Conservation (phyloP, 352 stramenopile genomes). For the Phytophthora cajani region DNA sequence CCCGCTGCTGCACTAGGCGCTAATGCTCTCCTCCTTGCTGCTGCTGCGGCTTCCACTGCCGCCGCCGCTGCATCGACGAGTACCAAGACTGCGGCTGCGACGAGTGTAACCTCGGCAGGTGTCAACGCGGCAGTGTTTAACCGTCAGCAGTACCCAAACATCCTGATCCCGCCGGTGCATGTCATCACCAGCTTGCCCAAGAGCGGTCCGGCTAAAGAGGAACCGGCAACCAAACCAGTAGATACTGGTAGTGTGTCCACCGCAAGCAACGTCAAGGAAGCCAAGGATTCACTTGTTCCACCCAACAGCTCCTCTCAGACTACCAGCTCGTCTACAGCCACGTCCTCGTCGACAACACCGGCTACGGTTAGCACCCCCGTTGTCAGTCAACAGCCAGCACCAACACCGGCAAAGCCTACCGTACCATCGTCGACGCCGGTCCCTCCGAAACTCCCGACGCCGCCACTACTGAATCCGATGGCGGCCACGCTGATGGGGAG, state of each 20-base stretch:
- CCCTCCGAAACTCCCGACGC: conserved; percentile 13
- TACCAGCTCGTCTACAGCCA: neutral
- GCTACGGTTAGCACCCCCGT: conserved; percentile 4
- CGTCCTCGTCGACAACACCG: neutral
- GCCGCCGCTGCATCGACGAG: conserved; percentile 15
- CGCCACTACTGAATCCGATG: conserved; percentile 36
- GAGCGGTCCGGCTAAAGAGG: conserved; percentile 18
- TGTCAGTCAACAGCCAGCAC: conserved; percentile 8
- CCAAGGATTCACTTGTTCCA: conserved; percentile 9
- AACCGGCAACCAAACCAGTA: conserved; percentile 10
- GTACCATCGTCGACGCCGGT: conserved; percentile 9
- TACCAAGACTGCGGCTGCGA: conserved; percentile 9
- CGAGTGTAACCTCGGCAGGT: conserved; percentile 13
- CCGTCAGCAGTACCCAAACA: conserved; percentile 65
- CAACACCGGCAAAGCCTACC: conserved; percentile 1
- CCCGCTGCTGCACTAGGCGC: conserved; percentile 15
- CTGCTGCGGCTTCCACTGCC: conserved; percentile 17
- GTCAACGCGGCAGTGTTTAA: conserved; percentile 51
- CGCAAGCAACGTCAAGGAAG: conserved; percentile 14
- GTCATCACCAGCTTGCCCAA: conserved; percentile 22
- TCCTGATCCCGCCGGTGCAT: conserved; percentile 47
- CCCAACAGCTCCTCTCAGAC: conserved; percentile 10
- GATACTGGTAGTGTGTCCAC: neutral
- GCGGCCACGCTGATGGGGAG: conserved; percentile 43
- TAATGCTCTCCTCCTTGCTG: conserved; percentile 31